Conservation (phyloP, 352 stramenopile species). For the Globisporangium sylvaticum region DNA sequence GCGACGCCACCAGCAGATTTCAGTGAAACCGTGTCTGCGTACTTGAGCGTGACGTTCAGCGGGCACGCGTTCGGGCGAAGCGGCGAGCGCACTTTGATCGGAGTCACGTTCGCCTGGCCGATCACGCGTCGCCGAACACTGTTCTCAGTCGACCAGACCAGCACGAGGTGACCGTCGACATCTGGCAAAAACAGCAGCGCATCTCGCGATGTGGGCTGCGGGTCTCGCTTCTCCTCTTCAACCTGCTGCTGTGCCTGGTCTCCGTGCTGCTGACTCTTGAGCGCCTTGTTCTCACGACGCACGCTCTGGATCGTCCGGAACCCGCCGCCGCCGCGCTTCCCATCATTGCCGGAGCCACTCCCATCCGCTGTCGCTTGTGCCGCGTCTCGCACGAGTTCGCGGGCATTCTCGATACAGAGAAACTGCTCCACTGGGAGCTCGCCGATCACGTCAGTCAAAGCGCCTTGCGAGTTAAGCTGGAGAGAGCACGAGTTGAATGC, state of each 20-base stretch:
- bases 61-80: slow-evolving; percentile 47
- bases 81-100: slow-evolving; percentile 52
- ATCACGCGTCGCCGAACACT: slow-evolving; percentile 25
- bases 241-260: background rate
- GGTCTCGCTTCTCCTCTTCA: slow-evolving; percentile 17
- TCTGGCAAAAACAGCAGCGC: slow-evolving; percentile 48
- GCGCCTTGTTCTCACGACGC: slow-evolving; percentile 77
- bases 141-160: slow-evolving; percentile 59
- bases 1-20: slow-evolving; percentile 5
- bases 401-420: slow-evolving; percentile 70
- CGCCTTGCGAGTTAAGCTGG: slow-evolving; percentile 15
- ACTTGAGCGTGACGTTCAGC: slow-evolving; percentile 58
- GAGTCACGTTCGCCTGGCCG: slow-evolving; percentile 63
- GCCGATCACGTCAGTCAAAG: slow-evolving; percentile 13
- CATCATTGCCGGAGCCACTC: slow-evolving; percentile 22
- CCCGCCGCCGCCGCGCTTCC: slow-evolving; percentile 41
- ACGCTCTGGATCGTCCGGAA: slow-evolving; percentile 87
- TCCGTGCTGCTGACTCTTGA: slow-evolving; percentile 28
- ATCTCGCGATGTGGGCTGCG: slow-evolving; percentile 57
- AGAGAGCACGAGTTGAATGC: slow-evolving; percentile 20
- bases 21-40: background rate
- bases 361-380: slow-evolving; percentile 14
- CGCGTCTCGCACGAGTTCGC: slow-evolving; percentile 32
- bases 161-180: slow-evolving; percentile 57
- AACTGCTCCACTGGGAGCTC: slow-evolving; percentile 63